Percentiles rank a stretch among this genome's conserved stretches.
Evolutionary conservation across 169 alveolate species (phyloP).

Genomic region (Eimeria praecox): DNA sequence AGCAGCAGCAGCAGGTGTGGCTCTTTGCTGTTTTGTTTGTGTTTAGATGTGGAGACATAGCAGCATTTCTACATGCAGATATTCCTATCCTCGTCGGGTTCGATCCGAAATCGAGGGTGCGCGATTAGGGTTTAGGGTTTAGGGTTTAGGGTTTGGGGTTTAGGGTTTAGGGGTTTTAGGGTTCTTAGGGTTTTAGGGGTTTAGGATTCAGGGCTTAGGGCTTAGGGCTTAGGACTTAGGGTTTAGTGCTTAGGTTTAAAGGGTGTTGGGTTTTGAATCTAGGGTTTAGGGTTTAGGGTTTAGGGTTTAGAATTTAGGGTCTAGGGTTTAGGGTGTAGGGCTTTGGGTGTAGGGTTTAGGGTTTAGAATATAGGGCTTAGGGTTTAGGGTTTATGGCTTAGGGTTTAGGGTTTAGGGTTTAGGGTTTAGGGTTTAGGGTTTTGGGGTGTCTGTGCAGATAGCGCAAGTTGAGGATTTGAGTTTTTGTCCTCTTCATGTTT

Average conservation of each 20-base stretch:
- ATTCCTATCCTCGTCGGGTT: background rate
- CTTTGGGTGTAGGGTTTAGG: background rate
- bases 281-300: background rate
- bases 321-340: background rate
- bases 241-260: too few species aligned
- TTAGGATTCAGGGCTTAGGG: background rate
- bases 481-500: background rate
- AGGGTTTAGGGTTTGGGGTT: slow-evolving; percentile 19
- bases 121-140: background rate
- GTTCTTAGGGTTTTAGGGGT: background rate
- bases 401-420: background rate
- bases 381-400: background rate
- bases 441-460: background rate
- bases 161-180: background rate
- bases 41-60: slow-evolving; percentile 16
- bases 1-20: slow-evolving; percentile 3
- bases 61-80: slow-evolving; percentile 32
- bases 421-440: background rate
- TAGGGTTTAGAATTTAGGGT: background rate
- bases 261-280: too few species aligned
- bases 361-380: background rate
- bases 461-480: background rate
- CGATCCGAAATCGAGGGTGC: background rate
- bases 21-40: background rate
- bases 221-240: background rate